Conservation (phyloP, 108 stramenopile genomes). For the Mayamaea pseudoterrestris region DNA sequence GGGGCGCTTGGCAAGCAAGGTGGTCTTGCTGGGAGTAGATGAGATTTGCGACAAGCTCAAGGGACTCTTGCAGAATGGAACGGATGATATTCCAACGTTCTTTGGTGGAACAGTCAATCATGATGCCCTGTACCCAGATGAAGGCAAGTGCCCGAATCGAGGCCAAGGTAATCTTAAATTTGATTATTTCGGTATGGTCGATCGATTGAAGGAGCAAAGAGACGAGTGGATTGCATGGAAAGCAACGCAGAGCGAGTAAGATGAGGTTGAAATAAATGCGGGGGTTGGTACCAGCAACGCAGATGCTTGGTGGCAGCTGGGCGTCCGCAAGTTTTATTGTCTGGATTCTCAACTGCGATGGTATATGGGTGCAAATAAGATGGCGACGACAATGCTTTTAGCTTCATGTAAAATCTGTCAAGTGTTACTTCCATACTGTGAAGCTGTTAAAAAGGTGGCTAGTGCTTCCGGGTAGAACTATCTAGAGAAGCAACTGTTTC, state of each 20-base stretch:
- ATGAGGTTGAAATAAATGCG: no score
- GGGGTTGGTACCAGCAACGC: no score
- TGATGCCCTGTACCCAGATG: conserved; percentile 70
- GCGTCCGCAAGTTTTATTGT: no score
- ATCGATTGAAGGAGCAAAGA: conserved; percentile 46
- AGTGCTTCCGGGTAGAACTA: no score
- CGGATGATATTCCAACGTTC: conserved; percentile 79
- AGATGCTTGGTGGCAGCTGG: no score
- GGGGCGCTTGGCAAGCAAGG: conserved; percentile 63
- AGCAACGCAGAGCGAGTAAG: not conserved
- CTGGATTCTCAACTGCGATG: no score
- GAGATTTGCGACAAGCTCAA: conserved; percentile 33
- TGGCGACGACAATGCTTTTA: no score
- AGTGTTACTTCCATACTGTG: no score
- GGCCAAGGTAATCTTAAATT: conserved; percentile 77
- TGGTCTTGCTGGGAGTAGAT: conserved; percentile 46
- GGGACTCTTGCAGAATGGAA: conserved; percentile 60
- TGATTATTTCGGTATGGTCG: conserved; percentile 81
- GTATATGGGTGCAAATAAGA: no score
- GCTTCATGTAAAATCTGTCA: no score
- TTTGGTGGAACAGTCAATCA: conserved; percentile 68
- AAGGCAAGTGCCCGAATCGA: conserved; percentile 49
- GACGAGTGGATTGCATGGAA: conserved; percentile 16
- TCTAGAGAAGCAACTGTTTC: no score
- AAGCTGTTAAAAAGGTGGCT: no score